A percentile compares a stretch with the other conserved stretches of the same genome.
Evolutionary conservation across 257 asterid genomes (phyloP).

Genomic region (Solanum habrochaites): DNA sequence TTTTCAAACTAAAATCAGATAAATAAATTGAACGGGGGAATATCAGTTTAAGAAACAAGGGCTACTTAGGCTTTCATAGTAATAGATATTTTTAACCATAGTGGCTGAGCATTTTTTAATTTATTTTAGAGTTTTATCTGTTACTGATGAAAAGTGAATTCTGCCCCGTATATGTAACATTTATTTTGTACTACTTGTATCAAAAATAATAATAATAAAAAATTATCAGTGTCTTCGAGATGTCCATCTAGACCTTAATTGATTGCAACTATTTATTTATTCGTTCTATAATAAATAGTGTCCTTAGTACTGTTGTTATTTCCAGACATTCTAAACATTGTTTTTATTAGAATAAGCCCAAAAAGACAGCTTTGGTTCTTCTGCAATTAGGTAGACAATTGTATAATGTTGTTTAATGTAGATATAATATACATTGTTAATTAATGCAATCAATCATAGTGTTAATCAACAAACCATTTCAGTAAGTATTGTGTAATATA

Average conservation of each 20-base stretch:
- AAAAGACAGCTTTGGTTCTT: not conserved
- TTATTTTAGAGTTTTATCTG: too few relatives aligned
- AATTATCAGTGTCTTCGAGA: not conserved
- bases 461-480: not conserved
- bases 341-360: not conserved
- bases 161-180: too few relatives aligned
- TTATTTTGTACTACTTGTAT: too few relatives aligned
- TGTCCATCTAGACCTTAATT: not conserved
- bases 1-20: too few relatives aligned
- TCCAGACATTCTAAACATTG: not conserved
- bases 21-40: not conserved
- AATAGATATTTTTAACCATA: too few relatives aligned
- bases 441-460: not conserved
- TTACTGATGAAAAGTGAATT: too few relatives aligned
- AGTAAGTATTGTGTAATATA: not conserved
- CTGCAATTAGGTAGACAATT: slow-evolving; percentile 11
- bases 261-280: not conserved
- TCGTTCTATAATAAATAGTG: not conserved
- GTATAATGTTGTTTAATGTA: not conserved
- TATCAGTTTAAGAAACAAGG: not conserved
- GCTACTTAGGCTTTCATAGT: not conserved
- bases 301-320: not conserved
- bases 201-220: too few relatives aligned
- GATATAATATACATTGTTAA: not conserved
- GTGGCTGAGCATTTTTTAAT: too few relatives aligned